Evolutionary conservation across 768 basidiomycete genomes (phyloP).

Genomic region (Dioszegia aurantiaca): DNA sequence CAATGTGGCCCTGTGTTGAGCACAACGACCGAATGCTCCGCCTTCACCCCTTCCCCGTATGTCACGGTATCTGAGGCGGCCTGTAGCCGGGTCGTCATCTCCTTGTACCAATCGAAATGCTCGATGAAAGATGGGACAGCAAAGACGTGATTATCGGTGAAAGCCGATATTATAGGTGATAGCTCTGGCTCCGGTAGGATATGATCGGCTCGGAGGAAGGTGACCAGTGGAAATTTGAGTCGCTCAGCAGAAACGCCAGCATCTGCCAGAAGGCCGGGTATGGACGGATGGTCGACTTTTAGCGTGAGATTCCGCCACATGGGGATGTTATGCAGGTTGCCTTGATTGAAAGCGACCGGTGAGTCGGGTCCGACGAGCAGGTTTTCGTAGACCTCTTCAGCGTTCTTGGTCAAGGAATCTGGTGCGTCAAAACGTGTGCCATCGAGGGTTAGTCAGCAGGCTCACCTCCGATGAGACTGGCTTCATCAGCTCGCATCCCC

Average conservation of each 20-base stretch:
- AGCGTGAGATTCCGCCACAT: constrained; percentile 1
- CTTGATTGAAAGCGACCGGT: neutral
- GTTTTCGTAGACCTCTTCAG: neutral
- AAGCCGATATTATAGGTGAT: neutral
- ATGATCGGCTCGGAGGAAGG: neutral
- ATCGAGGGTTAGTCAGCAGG: neutral
- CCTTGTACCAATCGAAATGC: neutral
- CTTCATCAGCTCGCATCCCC: neutral
- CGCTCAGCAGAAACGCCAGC: neutral
- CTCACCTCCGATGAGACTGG: neutral
- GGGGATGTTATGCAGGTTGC: neutral
- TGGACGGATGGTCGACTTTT: neutral
- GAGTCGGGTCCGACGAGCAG: neutral
- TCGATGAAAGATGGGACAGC: neutral
- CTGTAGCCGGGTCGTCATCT: neutral
- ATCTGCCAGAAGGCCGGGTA: neutral
- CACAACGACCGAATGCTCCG: neutral
- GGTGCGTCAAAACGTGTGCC: neutral
- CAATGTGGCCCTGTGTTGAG: neutral
- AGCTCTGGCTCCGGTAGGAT: neutral
- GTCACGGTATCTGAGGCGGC: neutral
- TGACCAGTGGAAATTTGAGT: neutral
- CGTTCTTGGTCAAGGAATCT: neutral
- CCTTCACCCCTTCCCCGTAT: neutral
- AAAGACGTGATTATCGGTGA: neutral